phyloP scores from a whole-genome alignment of 2,329 filamentous ascomycete species.

The Fusarium veterinarium region DNA sequence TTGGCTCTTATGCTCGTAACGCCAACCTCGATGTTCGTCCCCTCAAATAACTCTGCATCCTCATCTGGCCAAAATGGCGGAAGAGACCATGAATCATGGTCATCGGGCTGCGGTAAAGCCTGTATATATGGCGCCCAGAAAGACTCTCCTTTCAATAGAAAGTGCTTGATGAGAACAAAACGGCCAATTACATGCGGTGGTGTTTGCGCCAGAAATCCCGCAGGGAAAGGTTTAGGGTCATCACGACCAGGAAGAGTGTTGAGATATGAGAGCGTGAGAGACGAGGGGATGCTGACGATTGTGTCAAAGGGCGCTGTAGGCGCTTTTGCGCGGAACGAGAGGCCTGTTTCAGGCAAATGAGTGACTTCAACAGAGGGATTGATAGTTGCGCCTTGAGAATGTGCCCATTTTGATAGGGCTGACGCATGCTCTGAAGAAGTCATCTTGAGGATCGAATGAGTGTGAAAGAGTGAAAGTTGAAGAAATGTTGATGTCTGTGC shows the following conservation, averaged over 20 bases:
- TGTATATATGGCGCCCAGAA: conserved; percentile 77
- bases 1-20: conserved; percentile 60
- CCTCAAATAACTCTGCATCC: conserved; percentile 67
- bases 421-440: conserved; percentile 35
- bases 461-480: background rate
- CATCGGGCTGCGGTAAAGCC: conserved; percentile 71
- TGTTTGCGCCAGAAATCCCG: conserved; percentile 59
- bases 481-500: conserved; percentile 14
- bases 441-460: conserved; percentile 17
- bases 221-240: conserved; percentile 55
- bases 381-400: conserved; percentile 58
- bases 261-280: conserved; percentile 68
- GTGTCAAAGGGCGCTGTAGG: conserved; percentile 53
- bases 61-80: conserved; percentile 73
- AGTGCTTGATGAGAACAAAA: conserved; percentile 77
- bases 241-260: conserved; percentile 57
- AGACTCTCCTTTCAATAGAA: conserved; percentile 66
- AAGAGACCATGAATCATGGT: conserved; percentile 62
- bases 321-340: conserved; percentile 64
- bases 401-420: conserved; percentile 62
- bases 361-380: conserved; percentile 66
- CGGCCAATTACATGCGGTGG: conserved; percentile 71
- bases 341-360: conserved; percentile 60
- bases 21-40: conserved; percentile 64
- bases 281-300: conserved; percentile 65